Evolutionary conservation across 345 rosid species (phyloP), one percentile per base, ranked within the genome.

Genomic region (Aurinia saxatilis): DNA sequence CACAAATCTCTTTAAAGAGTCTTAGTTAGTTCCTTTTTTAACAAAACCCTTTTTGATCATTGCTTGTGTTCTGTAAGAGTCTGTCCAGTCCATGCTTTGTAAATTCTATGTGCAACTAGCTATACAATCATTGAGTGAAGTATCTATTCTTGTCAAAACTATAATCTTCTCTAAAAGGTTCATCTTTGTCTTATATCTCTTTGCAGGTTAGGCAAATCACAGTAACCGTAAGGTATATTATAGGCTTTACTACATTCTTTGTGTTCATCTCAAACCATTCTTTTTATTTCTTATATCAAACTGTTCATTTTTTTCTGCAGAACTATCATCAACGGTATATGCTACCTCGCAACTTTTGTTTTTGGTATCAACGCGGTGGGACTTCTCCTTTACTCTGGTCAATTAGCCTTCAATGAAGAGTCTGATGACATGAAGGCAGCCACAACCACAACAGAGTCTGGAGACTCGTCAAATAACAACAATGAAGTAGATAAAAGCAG

Each of bases 271-370:
- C 12, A 30, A 41, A 17, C 25, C 50, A 31, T 51, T 33, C 55
- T 58, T 15, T 21, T 40, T 62, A 42, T 35, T 42, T 33, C 11
- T 65, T 11, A 6, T 36, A 70, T 41, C 19, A 37, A 45, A 12
- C 31, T 38, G 14, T 62, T 31, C 38, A 1, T 47, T 53, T 29
- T 54, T 38, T 30, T 50, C 3, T 44, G 40, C 87, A 93, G 99
- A 84, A 90, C 97, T 25, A 78, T 89, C 64, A 45, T 89, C 30
- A 93, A 93, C 13, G 97, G 99, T 17, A 13, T 87, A 63, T 90
- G 96, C 81, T 90, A 93, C 75, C 96, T 93, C 14, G 95, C 96
- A 9, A 90, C 99, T 13, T 93, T 85, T 71, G 96, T 89, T 60
- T 89, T 92, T 3, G 95, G 98, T 55, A 31, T 90, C 73, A 92